phyloP scores from a whole-genome alignment of 495 filamentous ascomycete genomes.

The Evansstolkia leycettana region DNA sequence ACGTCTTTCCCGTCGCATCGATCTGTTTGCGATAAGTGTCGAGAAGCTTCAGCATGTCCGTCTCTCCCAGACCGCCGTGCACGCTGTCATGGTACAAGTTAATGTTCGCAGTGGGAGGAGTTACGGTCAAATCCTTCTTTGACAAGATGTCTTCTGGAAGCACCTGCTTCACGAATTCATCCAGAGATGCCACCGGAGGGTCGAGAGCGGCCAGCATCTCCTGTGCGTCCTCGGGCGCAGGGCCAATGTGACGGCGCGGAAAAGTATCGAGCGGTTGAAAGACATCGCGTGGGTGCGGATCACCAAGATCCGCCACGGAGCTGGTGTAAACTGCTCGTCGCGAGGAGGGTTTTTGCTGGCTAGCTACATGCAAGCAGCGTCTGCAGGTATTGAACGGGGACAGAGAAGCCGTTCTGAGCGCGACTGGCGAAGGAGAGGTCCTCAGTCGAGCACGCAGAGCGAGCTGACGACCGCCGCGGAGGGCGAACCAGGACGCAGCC shows the following conservation, averaged over 20 bases:
- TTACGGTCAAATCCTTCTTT: conserved; percentile 37
- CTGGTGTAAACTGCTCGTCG: conserved; percentile 29
- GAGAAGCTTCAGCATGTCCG: conserved; percentile 50
- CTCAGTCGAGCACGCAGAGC: conserved; percentile 25
- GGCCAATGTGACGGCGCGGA: conserved; percentile 83
- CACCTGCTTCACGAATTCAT: conserved; percentile 84
- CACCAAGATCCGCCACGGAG: conserved; percentile 28
- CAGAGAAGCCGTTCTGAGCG: conserved; percentile 16
- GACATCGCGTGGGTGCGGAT: conserved; percentile 28
- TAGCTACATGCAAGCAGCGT: conserved; percentile 16
- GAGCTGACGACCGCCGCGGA: conserved; percentile 31
- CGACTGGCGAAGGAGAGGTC: conserved; percentile 15
- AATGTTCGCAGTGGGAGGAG: conserved; percentile 24
- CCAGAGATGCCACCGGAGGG: conserved; percentile 59
- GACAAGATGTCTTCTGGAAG: conserved; percentile 77
- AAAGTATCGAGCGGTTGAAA: conserved; percentile 55
- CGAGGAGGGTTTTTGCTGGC: conserved; percentile 13
- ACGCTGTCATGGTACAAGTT: conserved; percentile 31
- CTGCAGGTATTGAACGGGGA: conserved; percentile 15
- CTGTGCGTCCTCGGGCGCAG: conserved; percentile 54
- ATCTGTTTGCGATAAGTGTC: conserved; percentile 52
- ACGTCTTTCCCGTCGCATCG: conserved; percentile 42
- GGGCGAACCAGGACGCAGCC: conserved; percentile 23
- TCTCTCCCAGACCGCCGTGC: conserved; percentile 52
- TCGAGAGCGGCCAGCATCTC: conserved; percentile 76